phyloP scores from a whole-genome alignment of 2,329 filamentous ascomycete genomes.

The Chrysoporthe cubensis region DNA sequence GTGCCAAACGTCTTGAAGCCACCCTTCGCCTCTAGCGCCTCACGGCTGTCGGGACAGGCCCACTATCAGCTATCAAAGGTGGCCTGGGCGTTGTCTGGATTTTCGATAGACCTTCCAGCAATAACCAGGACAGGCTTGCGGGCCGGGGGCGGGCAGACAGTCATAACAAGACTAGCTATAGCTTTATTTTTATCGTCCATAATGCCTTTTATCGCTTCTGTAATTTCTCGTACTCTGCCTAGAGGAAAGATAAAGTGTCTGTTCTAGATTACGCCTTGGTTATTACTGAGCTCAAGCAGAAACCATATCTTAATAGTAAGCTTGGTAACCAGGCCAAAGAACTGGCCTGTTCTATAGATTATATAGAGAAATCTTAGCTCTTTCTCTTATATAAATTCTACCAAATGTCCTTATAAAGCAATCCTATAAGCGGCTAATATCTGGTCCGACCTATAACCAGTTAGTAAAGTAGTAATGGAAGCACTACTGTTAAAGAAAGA shows the following conservation, averaged over 20 bases:
- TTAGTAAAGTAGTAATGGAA: conserved; percentile 27
- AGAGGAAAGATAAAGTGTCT: conserved; percentile 37
- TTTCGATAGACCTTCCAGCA: conserved; percentile 30
- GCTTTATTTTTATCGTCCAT: conserved; percentile 29
- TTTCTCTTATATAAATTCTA: conserved; percentile 33
- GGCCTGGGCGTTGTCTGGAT: conserved; percentile 28
- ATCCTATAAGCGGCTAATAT: conserved; percentile 35
- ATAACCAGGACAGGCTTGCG: conserved; percentile 31
- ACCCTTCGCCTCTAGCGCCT: conserved; percentile 33
- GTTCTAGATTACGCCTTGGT: conserved; percentile 34
- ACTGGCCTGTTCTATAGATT: conserved; percentile 40
- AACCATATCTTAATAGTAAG: conserved; percentile 35
- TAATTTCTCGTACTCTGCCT: conserved; percentile 34
- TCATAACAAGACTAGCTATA: conserved; percentile 33
- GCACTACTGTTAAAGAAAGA: conserved; percentile 32
- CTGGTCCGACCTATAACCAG: conserved; percentile 34
- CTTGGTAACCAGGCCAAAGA: conserved; percentile 40
- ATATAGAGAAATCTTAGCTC: conserved; percentile 39
- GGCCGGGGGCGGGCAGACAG: conserved; percentile 33
- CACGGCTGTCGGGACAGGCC: conserved; percentile 31
- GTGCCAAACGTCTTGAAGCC: conserved; percentile 35
- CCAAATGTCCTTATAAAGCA: conserved; percentile 35
- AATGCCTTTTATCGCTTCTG: conserved; percentile 32
- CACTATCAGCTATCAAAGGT: conserved; percentile 33
- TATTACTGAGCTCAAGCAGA: conserved; percentile 32